Evolutionary conservation across 2,329 filamentous ascomycete species (phyloP).

Genomic region (Cryphonectria carpinicola): DNA sequence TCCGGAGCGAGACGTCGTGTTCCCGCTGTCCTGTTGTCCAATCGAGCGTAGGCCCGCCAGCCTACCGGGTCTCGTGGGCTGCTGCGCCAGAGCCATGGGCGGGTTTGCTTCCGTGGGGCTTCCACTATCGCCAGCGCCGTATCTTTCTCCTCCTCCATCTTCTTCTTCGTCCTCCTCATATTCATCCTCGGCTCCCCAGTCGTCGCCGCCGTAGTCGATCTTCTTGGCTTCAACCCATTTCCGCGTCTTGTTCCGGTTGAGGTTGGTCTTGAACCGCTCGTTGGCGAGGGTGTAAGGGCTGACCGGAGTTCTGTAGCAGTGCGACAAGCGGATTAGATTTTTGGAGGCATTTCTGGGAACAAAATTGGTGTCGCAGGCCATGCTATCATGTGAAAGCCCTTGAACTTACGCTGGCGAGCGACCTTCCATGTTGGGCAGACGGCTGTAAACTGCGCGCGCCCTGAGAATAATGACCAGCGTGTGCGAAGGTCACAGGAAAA

Average conservation of each 20-base stretch:
- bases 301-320: slow-evolving; percentile 31
- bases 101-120: slow-evolving; percentile 2
- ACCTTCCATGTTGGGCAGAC: slow-evolving; percentile 22
- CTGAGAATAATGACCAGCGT: background rate
- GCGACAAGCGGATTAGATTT: slow-evolving; percentile 17
- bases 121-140: slow-evolving; percentile 40
- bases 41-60: slow-evolving; percentile 27
- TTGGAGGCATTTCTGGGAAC: background rate
- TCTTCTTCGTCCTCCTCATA: slow-evolving; percentile 62
- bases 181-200: slow-evolving; percentile 80
- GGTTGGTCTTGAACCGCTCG: slow-evolving; percentile 74
- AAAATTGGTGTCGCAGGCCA: background rate
- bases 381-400: background rate
- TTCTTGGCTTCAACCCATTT: slow-evolving; percentile 94
- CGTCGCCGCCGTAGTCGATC: slow-evolving; percentile 87
- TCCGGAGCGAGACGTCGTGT: slow-evolving; percentile 20
- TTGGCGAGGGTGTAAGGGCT: slow-evolving; percentile 35
- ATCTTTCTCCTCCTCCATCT: slow-evolving; percentile 30
- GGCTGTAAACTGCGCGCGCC: background rate
- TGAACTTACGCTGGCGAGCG: slow-evolving; percentile 25
- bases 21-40: slow-evolving; percentile 16
- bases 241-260: slow-evolving; percentile 86
- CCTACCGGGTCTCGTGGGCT: slow-evolving; percentile 24
- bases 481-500: background rate
- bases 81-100: slow-evolving; percentile 23